Evolutionary conservation across 192 early-diverging fungal species (phyloP).

Genomic region (Oehlia diaphana): DNA sequence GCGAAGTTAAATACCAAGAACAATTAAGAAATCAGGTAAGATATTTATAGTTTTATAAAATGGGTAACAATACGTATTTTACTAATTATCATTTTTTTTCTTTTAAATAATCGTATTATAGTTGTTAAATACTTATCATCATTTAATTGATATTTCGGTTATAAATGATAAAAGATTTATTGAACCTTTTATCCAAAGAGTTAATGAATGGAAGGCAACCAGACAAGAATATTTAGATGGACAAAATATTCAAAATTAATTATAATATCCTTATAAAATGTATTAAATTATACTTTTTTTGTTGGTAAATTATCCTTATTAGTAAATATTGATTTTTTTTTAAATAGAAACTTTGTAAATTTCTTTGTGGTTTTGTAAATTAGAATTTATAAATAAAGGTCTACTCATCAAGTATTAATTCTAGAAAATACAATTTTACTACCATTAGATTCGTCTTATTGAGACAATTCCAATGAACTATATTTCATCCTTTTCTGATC

Average conservation of each 20-base stretch:
- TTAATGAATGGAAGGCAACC: neutral
- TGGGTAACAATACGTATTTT: neutral
- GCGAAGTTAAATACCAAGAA: slow-evolving; percentile 30
- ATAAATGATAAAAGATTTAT: slow-evolving; percentile 6
- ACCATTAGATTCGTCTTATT: too few relatives aligned
- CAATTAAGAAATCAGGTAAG: slow-evolving; percentile 28
- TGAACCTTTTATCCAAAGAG: slow-evolving; percentile 13
- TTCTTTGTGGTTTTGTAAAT: too few relatives aligned
- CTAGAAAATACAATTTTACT: too few relatives aligned
- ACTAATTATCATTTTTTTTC: neutral
- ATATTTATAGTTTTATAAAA: neutral
- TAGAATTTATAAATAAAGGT: too few relatives aligned
- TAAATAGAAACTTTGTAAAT: too few relatives aligned
- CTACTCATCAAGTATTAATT: too few relatives aligned
- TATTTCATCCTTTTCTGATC: too few relatives aligned
- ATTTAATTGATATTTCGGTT: neutral
- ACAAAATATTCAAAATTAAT: neutral
- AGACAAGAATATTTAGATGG: neutral
- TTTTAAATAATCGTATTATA: neutral
- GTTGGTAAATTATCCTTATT: too few relatives aligned
- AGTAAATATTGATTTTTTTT: too few relatives aligned
- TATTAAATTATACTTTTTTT: too few relatives aligned
- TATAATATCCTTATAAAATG: too few relatives aligned
- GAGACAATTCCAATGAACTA: too few relatives aligned
- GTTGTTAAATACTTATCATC: slow-evolving; percentile 21